Conservation (phyloP, 2,329 filamentous ascomycete species). For the Colletotrichum coccodes region DNA sequence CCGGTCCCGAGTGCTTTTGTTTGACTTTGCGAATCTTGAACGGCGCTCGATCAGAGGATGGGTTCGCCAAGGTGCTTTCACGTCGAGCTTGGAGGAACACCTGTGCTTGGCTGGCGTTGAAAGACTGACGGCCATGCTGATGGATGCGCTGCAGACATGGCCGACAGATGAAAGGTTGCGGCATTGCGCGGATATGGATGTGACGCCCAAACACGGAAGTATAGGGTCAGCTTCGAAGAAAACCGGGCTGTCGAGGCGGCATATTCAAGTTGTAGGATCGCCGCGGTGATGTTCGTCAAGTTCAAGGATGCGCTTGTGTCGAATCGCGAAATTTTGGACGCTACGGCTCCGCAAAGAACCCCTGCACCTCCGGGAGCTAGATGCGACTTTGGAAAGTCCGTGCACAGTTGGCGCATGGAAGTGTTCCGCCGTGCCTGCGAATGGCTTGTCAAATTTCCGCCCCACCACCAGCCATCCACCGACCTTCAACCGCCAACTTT, state of each 20-base stretch:
- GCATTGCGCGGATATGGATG: not conserved
- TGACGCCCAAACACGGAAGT: too few relatives aligned
- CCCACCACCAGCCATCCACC: slow-evolving; percentile 5
- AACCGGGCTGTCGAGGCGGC: not conserved
- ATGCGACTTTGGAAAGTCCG: not conserved
- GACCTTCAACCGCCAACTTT: not conserved
- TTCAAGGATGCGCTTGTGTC: not conserved
- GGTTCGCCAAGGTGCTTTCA: not conserved
- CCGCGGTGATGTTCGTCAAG: not conserved
- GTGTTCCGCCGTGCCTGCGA: slow-evolving; percentile 1
- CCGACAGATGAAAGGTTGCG: slow-evolving; percentile 1
- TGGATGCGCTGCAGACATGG: slow-evolving; percentile 16
- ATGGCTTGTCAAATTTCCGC: slow-evolving; percentile 6
- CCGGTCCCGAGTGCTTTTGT: not conserved
- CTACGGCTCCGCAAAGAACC: not conserved
- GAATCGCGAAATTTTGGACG: not conserved
- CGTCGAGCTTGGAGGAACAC: not conserved
- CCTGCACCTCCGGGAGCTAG: not conserved
- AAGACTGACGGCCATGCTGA: slow-evolving; percentile 1
- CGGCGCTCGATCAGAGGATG: not conserved
- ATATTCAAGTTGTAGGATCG: not conserved
- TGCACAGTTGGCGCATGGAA: slow-evolving; percentile 15
- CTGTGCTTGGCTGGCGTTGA: not conserved
- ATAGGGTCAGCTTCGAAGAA: not conserved
- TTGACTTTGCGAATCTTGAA: not conserved